Evolutionary conservation across 495 filamentous ascomycete species (phyloP).

Genomic region (Hyaloscypha bicolor): DNA sequence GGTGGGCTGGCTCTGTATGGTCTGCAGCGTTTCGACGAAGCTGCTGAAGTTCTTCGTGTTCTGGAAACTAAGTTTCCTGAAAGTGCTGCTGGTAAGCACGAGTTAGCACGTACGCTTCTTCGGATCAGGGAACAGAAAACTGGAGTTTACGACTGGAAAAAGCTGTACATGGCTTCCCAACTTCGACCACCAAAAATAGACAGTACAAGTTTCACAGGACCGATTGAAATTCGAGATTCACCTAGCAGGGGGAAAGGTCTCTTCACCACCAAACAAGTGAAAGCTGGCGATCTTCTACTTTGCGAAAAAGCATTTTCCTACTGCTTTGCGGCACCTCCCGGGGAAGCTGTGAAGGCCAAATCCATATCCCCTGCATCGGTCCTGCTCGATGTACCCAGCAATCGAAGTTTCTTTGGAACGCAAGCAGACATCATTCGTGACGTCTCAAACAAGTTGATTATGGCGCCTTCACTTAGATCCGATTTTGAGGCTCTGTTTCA

Average conservation of each 20-base stretch:
- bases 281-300: conserved; percentile 55
- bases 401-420: conserved; percentile 19
- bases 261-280: conserved; percentile 51
- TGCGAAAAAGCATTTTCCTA: conserved; percentile 57
- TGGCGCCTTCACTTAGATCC: conserved; percentile 48
- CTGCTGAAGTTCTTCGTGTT: conserved; percentile 35
- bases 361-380: conserved; percentile 24
- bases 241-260: conserved; percentile 42
- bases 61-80: conserved; percentile 37
- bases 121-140: conserved; percentile 41
- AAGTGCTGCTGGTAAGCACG: conserved; percentile 32
- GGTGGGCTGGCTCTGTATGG: conserved; percentile 48
- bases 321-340: conserved; percentile 30
- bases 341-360: background rate
- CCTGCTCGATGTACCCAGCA: conserved; percentile 32
- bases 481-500: conserved; percentile 46
- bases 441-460: conserved; percentile 47
- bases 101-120: conserved; percentile 35
- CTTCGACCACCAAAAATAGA: conserved; percentile 41
- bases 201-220: conserved; percentile 46
- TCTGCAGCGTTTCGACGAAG: conserved; percentile 40
- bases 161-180: conserved; percentile 33
- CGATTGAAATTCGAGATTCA: conserved; percentile 33
- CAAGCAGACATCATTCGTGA: conserved; percentile 42
- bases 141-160: conserved; percentile 47